Evolutionary conservation across 257 asterid genomes (phyloP).

Genomic region (Paraleonurus japonicus): DNA sequence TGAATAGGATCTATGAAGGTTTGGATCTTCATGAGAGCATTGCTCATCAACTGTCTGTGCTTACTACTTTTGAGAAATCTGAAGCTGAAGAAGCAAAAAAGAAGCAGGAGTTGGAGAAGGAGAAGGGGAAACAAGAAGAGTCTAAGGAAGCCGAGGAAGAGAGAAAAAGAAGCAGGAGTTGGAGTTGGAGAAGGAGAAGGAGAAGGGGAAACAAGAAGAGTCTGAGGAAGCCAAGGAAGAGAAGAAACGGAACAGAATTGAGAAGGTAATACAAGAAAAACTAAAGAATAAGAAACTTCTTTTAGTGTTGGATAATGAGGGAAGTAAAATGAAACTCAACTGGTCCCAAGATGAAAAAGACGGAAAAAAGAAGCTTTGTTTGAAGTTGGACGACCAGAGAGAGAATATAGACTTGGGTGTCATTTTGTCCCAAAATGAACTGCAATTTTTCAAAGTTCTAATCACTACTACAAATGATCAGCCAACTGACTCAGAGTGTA

Average conservation of each 20-base stretch:
- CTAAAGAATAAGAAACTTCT: constrained; percentile 18
- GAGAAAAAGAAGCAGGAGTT: not conserved
- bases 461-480: not conserved
- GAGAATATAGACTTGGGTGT: not conserved
- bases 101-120: not conserved
- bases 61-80: not conserved
- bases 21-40: constrained; percentile 19
- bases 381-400: not conserved
- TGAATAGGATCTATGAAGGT: constrained; percentile 10
- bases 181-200: constrained; percentile 10
- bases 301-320: constrained; percentile 22
- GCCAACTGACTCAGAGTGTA: not conserved
- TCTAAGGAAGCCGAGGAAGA: not conserved
- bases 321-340: not conserved
- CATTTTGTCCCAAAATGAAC: not conserved
- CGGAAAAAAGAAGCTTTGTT: not conserved
- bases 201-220: not conserved
- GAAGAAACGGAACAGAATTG: not conserved
- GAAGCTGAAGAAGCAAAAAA: not conserved
- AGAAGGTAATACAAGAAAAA: not conserved
- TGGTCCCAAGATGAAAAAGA: not conserved
- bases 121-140: not conserved
- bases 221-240: not conserved
- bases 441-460: not conserved
- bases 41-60: constrained; percentile 25